Evolutionary conservation across 306 rosid genomes (phyloP), one percentile per base, ranked within the genome.

Genomic region (Cercis canadensis): DNA sequence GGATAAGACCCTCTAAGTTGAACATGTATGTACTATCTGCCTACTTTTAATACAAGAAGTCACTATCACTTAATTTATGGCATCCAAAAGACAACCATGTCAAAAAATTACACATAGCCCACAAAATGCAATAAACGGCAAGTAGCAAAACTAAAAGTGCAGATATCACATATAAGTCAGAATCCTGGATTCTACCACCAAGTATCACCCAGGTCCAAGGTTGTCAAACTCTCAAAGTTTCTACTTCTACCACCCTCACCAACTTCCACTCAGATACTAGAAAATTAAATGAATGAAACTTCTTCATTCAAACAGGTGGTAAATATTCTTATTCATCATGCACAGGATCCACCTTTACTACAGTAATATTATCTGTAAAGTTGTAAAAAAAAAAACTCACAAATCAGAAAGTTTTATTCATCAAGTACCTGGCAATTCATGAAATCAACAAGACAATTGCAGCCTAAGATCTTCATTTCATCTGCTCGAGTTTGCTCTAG

Each of bases 1-100:
- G 97, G 80, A 90, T 87, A 67, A 94, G 86, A 68, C 97, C 96
- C 87, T 91, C 99, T 60, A 91, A 81, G 87, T 86, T 91, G 97
- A 94, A 89, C 88, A 89, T 84, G 86, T 81, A 88, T 8, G 97
- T 76, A 78, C 90, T 75, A 75, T 94, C 96, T 75, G 80, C 86
- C 98, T 93, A 82, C 70, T 78, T 85, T 75, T 53, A 89, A 68
- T 73, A 77, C 69, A 71, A 65, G 33, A 73, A 8, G 75, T 88
- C 79, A 92, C 87, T 72, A 81, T 56, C 80, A 53, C 51, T 73
- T 60, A 71, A 65, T 46, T 43, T 43, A 33, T 39, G n/a, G 32
- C 33, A 53, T 72, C n/a, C 37, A 24, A 34, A 50, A 53, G 29
- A 24, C 29, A 24, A 24, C 29, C 29, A 24, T 24, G 29, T 24